Base-by-base conservation (phyloP, 495 filamentous ascomycete genomes). In the Penicillium goetzii region DNA sequence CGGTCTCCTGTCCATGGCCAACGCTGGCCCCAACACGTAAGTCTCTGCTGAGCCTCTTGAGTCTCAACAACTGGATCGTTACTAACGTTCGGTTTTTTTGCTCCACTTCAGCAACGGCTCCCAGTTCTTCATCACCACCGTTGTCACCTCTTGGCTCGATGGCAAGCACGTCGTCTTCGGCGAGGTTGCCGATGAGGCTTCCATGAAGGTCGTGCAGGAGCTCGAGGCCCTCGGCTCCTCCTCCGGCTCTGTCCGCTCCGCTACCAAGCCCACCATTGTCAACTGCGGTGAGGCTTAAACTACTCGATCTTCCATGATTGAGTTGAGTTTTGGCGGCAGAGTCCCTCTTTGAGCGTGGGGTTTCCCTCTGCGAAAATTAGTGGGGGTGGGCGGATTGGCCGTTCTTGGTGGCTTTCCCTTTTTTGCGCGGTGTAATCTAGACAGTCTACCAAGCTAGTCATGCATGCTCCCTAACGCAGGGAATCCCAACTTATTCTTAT, bases 151-250 rank as follows among this genome's bases (percentile, higher is more conserved):
- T 32, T 96, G 97, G 83, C 87, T 99, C 58, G 92, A 98, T 74
- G 88, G 89, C 68, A 98, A 98, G 83, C 95, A 99, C 81, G 95
- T 99, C 60, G 95, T 99, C 60, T 99, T 98, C 78, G 95, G 95
- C 64, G 90, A 98, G 78, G 94, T 99, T 47, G 83, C 84, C 56
- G 88, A 92, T 61, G 72, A 79, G 0, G 74, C 78, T n/a, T 91
- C 88, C 65, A 74, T 86, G 79, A 62, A 74, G 0, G 70, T 93
- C 60, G 90, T 95, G 73, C 83, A 84, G 78, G 84, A 87, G 65
- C 82, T 96, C 57, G 91, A 96, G 86, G 82, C 84, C 60, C 84
- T 86, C 40, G 90, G 90, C 74, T 84, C 78, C 67, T 69, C 76
- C 72, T 81, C 76, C 69, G 90, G 90, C 61, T 76, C 83, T 61